These are phyloP conservation scores for Musa beccarii DNA, from an alignment of 176 grass and related monocot genomes.

Conservation along the genomic window DNA sequence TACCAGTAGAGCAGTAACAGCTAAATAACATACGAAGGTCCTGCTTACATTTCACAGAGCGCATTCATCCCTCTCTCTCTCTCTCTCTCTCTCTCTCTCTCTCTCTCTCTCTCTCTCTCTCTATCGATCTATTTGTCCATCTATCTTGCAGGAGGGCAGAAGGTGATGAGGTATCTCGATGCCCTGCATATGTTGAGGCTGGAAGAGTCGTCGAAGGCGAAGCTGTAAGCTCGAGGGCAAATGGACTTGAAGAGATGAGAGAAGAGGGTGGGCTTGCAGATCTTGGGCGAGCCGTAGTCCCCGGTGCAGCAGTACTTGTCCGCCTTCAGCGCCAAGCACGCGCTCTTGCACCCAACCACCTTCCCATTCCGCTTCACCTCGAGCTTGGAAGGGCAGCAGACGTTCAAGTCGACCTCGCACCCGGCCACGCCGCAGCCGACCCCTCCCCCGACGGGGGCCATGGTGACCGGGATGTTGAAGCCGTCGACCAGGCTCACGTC, in stretches of 20 bases:
- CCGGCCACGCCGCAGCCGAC: slow-evolving; percentile 60
- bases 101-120: too few species aligned
- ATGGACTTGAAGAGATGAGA: slow-evolving; percentile 88
- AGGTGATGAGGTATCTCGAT: slow-evolving; percentile 69
- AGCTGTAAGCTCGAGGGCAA: slow-evolving; percentile 80
- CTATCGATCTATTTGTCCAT: too few species aligned
- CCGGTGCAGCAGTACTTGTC: slow-evolving; percentile 88
- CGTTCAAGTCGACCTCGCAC: slow-evolving; percentile 60
- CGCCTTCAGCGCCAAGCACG: slow-evolving; percentile 46
- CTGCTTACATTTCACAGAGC: too few species aligned
- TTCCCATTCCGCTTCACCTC: slow-evolving; percentile 49
- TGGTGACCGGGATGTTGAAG: slow-evolving; percentile 68
- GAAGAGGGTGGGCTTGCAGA: slow-evolving; percentile 63
- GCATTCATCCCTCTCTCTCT: too few species aligned
- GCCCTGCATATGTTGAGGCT: slow-evolving; percentile 82
- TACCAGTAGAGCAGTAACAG: too few species aligned
- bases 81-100: too few species aligned
- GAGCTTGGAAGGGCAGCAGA: slow-evolving; percentile 64
- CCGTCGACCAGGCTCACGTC: slow-evolving; percentile 84
- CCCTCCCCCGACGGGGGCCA: slow-evolving; percentile 61
- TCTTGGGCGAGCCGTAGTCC: slow-evolving; percentile 38
- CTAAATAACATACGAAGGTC: too few species aligned
- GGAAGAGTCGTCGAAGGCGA: slow-evolving; percentile 58
- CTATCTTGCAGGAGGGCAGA: slow-evolving; percentile 47
- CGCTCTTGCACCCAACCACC: slow-evolving; percentile 69